Evolutionary conservation across 768 basidiomycete genomes (phyloP).

Genomic region (Daedaleopsis sinensis): DNA sequence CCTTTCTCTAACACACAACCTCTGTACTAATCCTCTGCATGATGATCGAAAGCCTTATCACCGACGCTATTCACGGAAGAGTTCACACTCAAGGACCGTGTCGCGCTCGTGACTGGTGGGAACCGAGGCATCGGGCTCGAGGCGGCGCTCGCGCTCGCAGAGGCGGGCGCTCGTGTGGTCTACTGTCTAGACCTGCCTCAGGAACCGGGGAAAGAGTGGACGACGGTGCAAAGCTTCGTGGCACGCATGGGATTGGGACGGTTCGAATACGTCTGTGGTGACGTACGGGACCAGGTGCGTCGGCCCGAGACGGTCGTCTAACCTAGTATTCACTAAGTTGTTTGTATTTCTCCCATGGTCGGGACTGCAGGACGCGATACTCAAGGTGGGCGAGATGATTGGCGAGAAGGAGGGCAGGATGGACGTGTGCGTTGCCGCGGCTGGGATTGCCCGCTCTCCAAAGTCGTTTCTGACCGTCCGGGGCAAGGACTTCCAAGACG

Average conservation of each 20-base stretch:
- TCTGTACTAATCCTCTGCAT: background rate
- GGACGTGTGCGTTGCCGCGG: conserved; percentile 77
- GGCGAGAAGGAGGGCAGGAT: conserved; percentile 69
- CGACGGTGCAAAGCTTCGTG: conserved; percentile 48
- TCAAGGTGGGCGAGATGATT: conserved; percentile 58
- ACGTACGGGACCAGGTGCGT: conserved; percentile 62
- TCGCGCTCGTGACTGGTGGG: conserved; percentile 40
- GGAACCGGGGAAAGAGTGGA: conserved; percentile 59
- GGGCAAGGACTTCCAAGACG: conserved; percentile 61
- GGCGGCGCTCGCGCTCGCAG: conserved; percentile 71
- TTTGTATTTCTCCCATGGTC: background rate
- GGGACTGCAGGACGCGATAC: conserved; percentile 33
- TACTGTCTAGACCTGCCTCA: conserved; percentile 68
- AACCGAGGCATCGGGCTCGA: conserved; percentile 72
- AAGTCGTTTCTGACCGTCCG: conserved; percentile 65
- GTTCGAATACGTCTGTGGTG: conserved; percentile 62
- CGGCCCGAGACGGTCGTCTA: conserved; percentile 8
- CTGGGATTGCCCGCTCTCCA: conserved; percentile 60
- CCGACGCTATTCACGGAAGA: conserved; percentile 27
- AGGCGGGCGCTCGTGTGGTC: conserved; percentile 67
- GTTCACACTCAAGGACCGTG: conserved; percentile 33
- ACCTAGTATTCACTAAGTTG: background rate
- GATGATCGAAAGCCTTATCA: background rate
- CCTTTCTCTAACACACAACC: no score
- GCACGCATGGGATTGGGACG: conserved; percentile 32